Evolutionary conservation across 176 grass and related monocot genomes (phyloP).

Genomic region (Cenchrus americanus): DNA sequence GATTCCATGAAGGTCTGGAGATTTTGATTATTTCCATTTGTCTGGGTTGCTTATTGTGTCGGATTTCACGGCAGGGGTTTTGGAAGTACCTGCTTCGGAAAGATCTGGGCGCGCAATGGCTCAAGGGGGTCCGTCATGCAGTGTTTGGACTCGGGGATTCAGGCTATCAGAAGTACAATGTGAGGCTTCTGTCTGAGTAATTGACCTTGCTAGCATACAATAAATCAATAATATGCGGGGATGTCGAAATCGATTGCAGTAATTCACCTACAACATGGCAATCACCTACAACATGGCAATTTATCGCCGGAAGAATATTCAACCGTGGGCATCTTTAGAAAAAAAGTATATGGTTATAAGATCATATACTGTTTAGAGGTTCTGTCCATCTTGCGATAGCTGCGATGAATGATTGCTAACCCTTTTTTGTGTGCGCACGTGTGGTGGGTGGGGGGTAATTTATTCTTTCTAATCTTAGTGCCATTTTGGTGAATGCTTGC

Average conservation of each 20-base stretch:
- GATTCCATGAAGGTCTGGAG: slow-evolving; percentile 82
- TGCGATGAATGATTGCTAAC: background rate
- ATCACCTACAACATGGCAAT: background rate
- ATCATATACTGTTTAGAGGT: background rate
- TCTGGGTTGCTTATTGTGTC: background rate
- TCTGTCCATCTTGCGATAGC: background rate
- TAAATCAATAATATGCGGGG: too few species aligned
- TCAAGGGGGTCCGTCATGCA: slow-evolving; percentile 63
- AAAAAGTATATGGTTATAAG: background rate
- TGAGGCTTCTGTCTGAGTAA: slow-evolving; percentile 25
- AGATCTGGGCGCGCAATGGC: slow-evolving; percentile 63
- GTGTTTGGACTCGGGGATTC: slow-evolving; percentile 95
- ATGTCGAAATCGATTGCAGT: background rate
- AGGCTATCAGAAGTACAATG: slow-evolving; percentile 99
- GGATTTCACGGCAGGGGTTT: slow-evolving; percentile 50
- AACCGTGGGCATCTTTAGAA: background rate
- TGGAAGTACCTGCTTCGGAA: slow-evolving; percentile 76
- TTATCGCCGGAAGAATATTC: background rate
- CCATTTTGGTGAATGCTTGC: background rate
- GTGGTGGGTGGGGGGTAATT: background rate
- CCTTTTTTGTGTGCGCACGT: background rate
- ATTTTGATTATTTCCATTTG: background rate
- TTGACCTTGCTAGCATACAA: background rate
- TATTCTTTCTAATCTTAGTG: background rate
- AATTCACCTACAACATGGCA: background rate